These are phyloP conservation scores for Peniophora sp. DNA, from an alignment of 1,284 basidiomycete species.

Conservation along the genomic window DNA sequence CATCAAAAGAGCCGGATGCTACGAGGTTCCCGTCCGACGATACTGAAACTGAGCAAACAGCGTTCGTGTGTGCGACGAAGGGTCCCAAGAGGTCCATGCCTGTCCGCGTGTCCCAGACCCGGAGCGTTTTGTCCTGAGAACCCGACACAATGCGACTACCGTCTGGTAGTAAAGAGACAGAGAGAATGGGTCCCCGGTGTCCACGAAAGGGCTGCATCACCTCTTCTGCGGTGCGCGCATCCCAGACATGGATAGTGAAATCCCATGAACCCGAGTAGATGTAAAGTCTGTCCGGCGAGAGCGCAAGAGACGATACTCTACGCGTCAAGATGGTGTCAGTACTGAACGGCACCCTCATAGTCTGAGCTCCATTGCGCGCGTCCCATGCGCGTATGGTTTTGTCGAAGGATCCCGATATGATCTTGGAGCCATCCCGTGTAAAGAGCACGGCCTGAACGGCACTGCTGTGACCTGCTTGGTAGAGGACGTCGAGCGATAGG, in stretches of 20 bases:
- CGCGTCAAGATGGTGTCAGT: no score
- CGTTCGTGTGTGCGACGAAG: neutral
- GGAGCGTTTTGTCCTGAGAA: constrained; percentile 7
- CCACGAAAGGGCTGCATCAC: constrained; percentile 1
- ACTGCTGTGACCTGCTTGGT: no score
- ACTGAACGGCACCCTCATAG: no score
- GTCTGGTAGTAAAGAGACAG: constrained; percentile 10
- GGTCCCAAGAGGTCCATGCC: neutral
- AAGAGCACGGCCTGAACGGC: no score
- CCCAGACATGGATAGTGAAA: constrained; percentile 4
- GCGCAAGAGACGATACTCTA: constrained; percentile 5
- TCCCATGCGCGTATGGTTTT: no score
- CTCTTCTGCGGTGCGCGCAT: neutral
- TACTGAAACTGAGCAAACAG: neutral
- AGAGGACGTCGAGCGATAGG: no score
- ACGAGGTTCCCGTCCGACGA: neutral
- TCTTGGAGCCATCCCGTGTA: no score
- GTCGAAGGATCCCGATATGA: no score
- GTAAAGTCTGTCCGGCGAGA: constrained; percentile 11
- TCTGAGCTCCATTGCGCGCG: no score
- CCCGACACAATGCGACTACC: constrained; percentile 10
- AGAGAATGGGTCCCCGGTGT: constrained; percentile 4
- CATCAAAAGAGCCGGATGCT: neutral
- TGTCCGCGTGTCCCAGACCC: constrained; percentile 8
- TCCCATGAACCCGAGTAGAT: constrained; percentile 10